These are phyloP conservation scores for Cutaneotrichosporon sp. DNA, from an alignment of 1,284 basidiomycete species.

Conservation along the genomic window DNA sequence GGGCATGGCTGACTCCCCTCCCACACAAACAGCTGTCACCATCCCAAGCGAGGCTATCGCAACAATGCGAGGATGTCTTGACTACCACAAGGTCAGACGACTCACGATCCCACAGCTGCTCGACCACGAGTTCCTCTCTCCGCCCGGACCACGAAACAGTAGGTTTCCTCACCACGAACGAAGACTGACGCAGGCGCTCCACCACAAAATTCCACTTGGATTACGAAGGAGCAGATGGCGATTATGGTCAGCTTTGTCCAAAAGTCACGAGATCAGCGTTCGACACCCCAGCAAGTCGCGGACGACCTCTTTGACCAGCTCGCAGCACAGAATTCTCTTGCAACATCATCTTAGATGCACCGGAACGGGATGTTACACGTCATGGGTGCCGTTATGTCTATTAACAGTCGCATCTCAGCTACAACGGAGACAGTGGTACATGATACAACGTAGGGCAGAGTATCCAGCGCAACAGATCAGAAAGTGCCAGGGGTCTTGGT, in stretches of 20 bases:
- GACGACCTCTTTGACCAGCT: conserved; percentile 45
- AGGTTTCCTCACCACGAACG: not conserved
- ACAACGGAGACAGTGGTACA: not conserved
- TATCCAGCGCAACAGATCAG: not conserved
- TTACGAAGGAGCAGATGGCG: conserved; percentile 46
- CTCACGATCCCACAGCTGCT: conserved; percentile 57
- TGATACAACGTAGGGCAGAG: not conserved
- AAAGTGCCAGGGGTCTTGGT: not conserved
- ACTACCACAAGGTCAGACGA: conserved; percentile 55
- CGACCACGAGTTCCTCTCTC: conserved; percentile 52
- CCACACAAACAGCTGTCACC: conserved; percentile 26
- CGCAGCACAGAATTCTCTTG: conserved; percentile 31
- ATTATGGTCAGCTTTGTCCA: conserved; percentile 39
- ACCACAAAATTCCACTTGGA: conserved; percentile 42
- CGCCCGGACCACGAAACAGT: conserved; percentile 23
- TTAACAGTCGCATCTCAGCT: not conserved
- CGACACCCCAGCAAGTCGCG: conserved; percentile 29
- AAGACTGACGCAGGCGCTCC: conserved; percentile 12
- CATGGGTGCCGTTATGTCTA: not conserved
- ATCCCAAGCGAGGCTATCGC: conserved; percentile 55
- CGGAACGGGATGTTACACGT: not conserved
- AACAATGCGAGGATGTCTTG: conserved; percentile 56
- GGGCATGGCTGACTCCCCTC: no score
- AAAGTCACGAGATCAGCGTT: conserved; percentile 12
- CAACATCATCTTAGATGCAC: not conserved